Base-by-base conservation (phyloP, 2,329 filamentous ascomycete species). In the Onygenales sp. region DNA sequence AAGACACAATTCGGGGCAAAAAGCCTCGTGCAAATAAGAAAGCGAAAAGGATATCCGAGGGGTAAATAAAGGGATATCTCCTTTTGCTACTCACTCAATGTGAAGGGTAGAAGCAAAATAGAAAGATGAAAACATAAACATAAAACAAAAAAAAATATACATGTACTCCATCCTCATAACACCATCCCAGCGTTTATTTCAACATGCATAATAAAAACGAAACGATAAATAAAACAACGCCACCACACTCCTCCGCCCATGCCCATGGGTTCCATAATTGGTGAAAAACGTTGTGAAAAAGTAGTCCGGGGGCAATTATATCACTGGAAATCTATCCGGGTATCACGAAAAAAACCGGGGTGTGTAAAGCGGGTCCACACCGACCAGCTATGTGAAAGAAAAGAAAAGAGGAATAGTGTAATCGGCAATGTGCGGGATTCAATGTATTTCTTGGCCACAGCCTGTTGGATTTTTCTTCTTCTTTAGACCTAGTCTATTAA, bases 401-500 rank as follows among this genome's bases (percentile, higher is more conserved):
- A 14, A 38, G 45, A 48, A 33, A 46, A 48, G 9, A 7, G 14
- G 4, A n/a, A 11, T 36, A 13, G 3, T 21, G 45, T 17, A 8
- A 17, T 38, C 45, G 14, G 10, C 3, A 32, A 49, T 9, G 14
- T 10, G 17, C 35, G 17, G 35, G 31, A 49, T n/a, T 27, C 2
- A 35, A 46, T 3, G 31, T 10, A 32, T 46, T 14, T 32, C 32
- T 21, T 38, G 8, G 33, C 36, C 36, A 39, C 11, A 38, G 33
- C 14, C n/a, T 7, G 5, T n/a, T 31, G 38, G 9, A 35, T 11
- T 49, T n/a, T n/a, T 41, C 13, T 31, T 49, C 7, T 13, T n/a
- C 35, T 47, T 33, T 14, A 39, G 14, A 6, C 5, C 21, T 49
- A 49, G 36, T 49, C 17, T 46, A 61, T 47, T 42, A 50, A 38